Conservation (phyloP, 2,329 filamentous ascomycete genomes). For the Neopestalotiopsis clavispora region DNA sequence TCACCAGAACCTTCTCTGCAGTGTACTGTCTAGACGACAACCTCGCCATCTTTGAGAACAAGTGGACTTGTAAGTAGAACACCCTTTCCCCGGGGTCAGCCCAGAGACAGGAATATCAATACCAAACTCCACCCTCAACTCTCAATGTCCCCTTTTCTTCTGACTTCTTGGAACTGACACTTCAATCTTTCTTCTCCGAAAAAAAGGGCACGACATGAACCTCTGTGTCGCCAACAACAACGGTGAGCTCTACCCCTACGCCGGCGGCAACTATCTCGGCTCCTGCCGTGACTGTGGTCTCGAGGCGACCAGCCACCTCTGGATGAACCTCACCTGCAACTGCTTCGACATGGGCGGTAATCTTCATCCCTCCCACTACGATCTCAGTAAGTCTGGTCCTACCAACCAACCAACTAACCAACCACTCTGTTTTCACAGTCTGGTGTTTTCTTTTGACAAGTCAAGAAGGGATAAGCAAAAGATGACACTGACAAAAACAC, state of each 20-base stretch:
- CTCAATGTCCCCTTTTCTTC: too few species aligned
- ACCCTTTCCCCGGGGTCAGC: not conserved
- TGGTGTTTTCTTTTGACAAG: too few species aligned
- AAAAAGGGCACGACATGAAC: constrained; percentile 42
- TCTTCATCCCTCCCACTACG: constrained; percentile 26
- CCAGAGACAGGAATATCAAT: not conserved
- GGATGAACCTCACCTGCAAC: constrained; percentile 30
- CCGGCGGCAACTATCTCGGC: constrained; percentile 34
- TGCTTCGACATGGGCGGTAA: constrained; percentile 28
- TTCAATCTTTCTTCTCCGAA: not conserved
- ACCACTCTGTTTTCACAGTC: too few species aligned
- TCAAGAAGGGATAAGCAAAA: not conserved
- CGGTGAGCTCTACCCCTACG: constrained; percentile 30
- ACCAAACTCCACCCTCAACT: not conserved
- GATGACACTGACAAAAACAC: not conserved
- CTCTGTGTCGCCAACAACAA: constrained; percentile 34
- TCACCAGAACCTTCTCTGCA: not conserved
- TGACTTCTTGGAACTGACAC: constrained; percentile 4
- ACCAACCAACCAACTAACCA: not conserved
- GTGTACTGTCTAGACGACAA: constrained; percentile 45
- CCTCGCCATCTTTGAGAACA: constrained; percentile 39
- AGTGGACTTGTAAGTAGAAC: constrained; percentile 43
- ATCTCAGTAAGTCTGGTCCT: constrained; percentile 30
- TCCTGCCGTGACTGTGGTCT: constrained; percentile 34
- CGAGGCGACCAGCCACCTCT: constrained; percentile 29